A percentile compares a stretch with the other conserved stretches of the same genome.
phyloP scores from a whole-genome alignment of 306 rosid genomes.

The Cucurbita moschata region DNA sequence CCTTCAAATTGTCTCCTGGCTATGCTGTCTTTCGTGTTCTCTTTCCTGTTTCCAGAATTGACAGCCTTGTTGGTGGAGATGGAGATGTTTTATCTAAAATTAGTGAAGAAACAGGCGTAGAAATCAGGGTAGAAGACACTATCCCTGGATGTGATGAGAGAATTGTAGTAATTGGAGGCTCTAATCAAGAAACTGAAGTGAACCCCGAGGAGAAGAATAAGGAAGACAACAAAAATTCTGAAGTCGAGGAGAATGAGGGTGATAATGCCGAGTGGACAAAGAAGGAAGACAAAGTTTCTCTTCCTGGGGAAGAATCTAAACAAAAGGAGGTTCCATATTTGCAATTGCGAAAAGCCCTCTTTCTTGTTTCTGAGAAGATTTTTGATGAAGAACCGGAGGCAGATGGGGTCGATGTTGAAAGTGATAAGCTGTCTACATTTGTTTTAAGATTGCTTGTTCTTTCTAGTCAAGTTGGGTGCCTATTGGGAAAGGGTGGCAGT shows the following conservation, averaged over 20 bases:
- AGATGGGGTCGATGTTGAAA: slow-evolving; percentile 33
- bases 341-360: slow-evolving; percentile 43
- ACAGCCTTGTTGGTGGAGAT: slow-evolving; percentile 45
- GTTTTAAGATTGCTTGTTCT: slow-evolving; percentile 56
- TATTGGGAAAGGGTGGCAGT: slow-evolving; percentile 84
- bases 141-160: slow-evolving; percentile 65
- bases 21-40: slow-evolving; percentile 41
- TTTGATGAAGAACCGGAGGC: slow-evolving; percentile 33
- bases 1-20: slow-evolving; percentile 20
- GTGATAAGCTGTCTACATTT: slow-evolving; percentile 19
- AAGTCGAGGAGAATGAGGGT: slow-evolving; percentile 13
- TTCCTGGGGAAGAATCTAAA: slow-evolving; percentile 15
- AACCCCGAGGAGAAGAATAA: slow-evolving; percentile 26
- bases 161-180: slow-evolving; percentile 33
- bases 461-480: slow-evolving; percentile 75
- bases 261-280: slow-evolving; percentile 13
- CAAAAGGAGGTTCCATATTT: slow-evolving; percentile 30
- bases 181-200: slow-evolving; percentile 39
- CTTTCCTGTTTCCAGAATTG: slow-evolving; percentile 45
- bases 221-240: slow-evolving; percentile 24
- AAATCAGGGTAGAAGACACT: slow-evolving; percentile 55
- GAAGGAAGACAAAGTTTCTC: slow-evolving; percentile 21
- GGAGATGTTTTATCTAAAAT: slow-evolving; percentile 47
- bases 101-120: slow-evolving; percentile 48
- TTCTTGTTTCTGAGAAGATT: slow-evolving; percentile 53